Evolutionary conservation across 305 asterid species (phyloP), one percentile per base, ranked within the genome.

Genomic region (Caryopteris hybrid): DNA sequence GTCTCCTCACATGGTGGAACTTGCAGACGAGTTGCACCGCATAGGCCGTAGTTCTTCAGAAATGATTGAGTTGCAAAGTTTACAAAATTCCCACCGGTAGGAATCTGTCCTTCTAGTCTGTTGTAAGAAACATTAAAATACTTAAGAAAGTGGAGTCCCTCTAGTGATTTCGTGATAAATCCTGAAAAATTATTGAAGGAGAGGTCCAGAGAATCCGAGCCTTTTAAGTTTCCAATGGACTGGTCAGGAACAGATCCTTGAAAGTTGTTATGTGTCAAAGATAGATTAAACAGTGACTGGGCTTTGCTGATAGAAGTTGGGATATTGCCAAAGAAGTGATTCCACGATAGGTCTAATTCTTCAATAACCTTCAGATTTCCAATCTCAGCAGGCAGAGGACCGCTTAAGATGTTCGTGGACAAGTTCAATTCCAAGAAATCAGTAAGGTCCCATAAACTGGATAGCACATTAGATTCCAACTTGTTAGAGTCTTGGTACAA

Each of bases 41-140:
- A 82, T 22, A 82, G 57, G 23, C 78, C 81, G 23, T 9, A 5
- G 64, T 79, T 82, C 0, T 64, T 47, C 10, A 25, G 3, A 23
- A 82, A 82, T 0, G 87, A 82, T 6, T 36, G 48, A 23, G 70
- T 81, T 20, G 70, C 74, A 14, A 82, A 79, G 70, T 79, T 79
- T 14, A 31, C 39, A 34, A 79, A 83, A 34, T 56, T 16, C 8
- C 87, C 84, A 4, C 83, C 81, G 0, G 55, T 18, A 14, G 87
- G 87, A 36, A 79, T 72, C 70, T 58, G 68, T 25, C 84, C 87
- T 61, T 72, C 68, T 7, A 83, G 31, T 58, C 33, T 69, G 66
- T 83, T 80, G 72, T 68, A 58, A 45, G 85, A 83, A 27, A 78
- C 66, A 53, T 83, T 74, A 20, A 78, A 78, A 23, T 38, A 6